Base-by-base conservation (phyloP, 78 protist species). In the slime mould (Dictyostelium discoideum) region DNA sequence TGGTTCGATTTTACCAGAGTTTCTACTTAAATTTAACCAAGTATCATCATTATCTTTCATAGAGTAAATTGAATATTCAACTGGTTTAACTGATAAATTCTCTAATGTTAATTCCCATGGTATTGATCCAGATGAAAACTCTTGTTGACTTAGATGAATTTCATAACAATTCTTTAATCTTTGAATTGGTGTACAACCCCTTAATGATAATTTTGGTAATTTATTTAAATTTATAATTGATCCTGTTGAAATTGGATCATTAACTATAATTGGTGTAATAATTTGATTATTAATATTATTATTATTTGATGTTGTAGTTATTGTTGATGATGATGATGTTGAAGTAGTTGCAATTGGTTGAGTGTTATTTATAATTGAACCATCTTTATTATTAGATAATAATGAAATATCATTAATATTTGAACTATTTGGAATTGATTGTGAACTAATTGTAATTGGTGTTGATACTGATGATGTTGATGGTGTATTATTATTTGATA, bases 141-240 rank as follows among this genome's bases (percentile, higher is more conserved):
- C 96, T 46, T 87, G 93, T 77, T 93, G 96, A 57, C 87, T 87
- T 2, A 93, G 84, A 67, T 93, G 88, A 76, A 93, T 93, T 44
- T 93, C 93, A 77, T 86, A 93, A n/a, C 96, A 72, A 69, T 85
- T 92, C 85, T 92, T 86, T 13, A 32, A 18, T 82, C 83, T 93
- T n/a, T 69, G 42, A 26, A 93, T 87, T 42, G 96, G 96, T 77
- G 96, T 93, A 67, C 96, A 93, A 20, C 96, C 96, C n/a, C 87
- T 90, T 16, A 90, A 39, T 29, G 95, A 72, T 16, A 90, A n/a
- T 29, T 83, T 80, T 20, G 85, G 95, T 65, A 74, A 44, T 22
- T 14, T 14, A 9, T 60, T 74, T 16, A 74, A 16, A 37, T 54
- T 24, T 74, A 77, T 65, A 74, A 74, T 74, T 74, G 81, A 74